A percentile compares a stretch with the other conserved stretches of the same genome.
Conservation (phyloP, 2,329 filamentous ascomycete species). For the Dendryphion nanum region DNA sequence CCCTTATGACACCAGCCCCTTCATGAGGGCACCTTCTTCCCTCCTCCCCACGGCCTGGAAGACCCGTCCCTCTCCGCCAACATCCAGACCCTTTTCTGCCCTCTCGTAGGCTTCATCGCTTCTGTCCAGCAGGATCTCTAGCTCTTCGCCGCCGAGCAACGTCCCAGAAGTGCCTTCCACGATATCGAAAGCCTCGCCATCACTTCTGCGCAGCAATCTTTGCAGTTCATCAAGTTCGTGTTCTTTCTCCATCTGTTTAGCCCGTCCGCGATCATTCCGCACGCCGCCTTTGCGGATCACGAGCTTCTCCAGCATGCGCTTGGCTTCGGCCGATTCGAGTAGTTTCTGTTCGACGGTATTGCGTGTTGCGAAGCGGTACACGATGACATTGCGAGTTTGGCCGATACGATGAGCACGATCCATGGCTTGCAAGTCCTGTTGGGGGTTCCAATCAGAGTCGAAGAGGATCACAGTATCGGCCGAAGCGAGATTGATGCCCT, state of each 20-base stretch:
- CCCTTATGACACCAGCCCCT: no score
- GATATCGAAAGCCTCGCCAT: constrained; percentile 64
- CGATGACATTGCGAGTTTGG: constrained; percentile 85
- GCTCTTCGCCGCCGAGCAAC: constrained; percentile 71
- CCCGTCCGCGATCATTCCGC: constrained; percentile 62
- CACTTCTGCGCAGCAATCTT: constrained; percentile 56
- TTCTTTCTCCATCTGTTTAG: constrained; percentile 30
- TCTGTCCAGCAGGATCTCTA: constrained; percentile 77
- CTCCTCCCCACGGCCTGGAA: constrained; percentile 84
- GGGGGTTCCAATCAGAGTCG: constrained; percentile 90
- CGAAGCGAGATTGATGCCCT: constrained; percentile 89
- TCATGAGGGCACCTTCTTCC: constrained; percentile 51
- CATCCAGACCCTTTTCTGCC: constrained; percentile 76
- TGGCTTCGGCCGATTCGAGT: constrained; percentile 83
- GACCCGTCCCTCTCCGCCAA: constrained; percentile 56
- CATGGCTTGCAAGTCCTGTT: constrained; percentile 94
- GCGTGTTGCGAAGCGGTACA: constrained; percentile 91
- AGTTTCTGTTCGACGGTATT: constrained; percentile 89
- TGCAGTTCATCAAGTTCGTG: constrained; percentile 51
- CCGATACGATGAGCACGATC: constrained; percentile 94
- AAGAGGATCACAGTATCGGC: constrained; percentile 93
- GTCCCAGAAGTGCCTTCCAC: constrained; percentile 37
- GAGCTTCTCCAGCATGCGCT: constrained; percentile 86
- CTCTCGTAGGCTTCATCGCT: constrained; percentile 65
- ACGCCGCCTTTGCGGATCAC: constrained; percentile 85